phyloP scores from a whole-genome alignment of 306 rosid species.

The Malus sylvestris region DNA sequence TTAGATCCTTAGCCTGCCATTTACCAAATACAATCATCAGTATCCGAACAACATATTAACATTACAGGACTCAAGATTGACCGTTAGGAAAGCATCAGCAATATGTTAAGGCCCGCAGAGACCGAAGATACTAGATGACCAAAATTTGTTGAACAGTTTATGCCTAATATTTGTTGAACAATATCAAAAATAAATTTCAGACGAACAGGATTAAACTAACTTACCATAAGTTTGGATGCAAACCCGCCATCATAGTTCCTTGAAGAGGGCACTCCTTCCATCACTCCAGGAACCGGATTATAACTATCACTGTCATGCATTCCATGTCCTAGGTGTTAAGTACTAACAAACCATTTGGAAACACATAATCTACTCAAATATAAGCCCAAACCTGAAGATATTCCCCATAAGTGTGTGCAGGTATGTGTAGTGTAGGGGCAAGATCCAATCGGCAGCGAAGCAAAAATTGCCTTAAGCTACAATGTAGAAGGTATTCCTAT shows the following conservation, averaged over 20 bases:
- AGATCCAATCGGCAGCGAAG: not conserved
- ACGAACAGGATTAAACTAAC: conserved; percentile 6
- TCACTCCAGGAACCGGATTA: conserved; percentile 95
- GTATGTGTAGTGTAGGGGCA: not conserved
- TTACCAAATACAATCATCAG: not conserved
- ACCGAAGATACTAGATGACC: not conserved
- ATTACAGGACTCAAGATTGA: not conserved
- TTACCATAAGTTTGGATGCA: conserved; percentile 88
- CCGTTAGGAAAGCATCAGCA: not conserved
- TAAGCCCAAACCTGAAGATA: not conserved
- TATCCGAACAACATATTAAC: not conserved
- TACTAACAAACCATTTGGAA: not conserved
- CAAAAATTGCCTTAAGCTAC: not conserved
- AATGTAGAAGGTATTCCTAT: not conserved
- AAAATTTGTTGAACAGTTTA: not conserved
- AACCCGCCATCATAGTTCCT: conserved; percentile 87
- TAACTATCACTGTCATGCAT: conserved; percentile 63
- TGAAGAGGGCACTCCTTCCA: conserved; percentile 88
- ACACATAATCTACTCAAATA: not conserved
- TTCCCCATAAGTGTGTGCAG: not conserved
- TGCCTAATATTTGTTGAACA: not conserved
- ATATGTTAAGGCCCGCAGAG: not conserved
- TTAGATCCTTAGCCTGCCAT: conserved; percentile 73
- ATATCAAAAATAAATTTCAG: not conserved
- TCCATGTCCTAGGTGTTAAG: not conserved